Evolutionary conservation across 1,284 basidiomycete species (phyloP).

Genomic region (Xerocomus minutiporus): DNA sequence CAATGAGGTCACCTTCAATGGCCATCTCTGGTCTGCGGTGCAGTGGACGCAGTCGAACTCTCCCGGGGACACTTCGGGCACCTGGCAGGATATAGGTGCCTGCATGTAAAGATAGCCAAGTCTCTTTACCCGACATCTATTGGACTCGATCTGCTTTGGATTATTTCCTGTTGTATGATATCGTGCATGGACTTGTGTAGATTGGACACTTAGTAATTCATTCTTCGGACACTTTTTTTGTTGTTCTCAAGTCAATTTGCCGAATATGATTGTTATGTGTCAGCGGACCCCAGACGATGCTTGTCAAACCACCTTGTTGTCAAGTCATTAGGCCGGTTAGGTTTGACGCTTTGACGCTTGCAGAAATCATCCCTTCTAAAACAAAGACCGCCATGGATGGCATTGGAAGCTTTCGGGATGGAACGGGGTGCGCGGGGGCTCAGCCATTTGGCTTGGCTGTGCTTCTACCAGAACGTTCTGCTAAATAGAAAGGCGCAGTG

Average conservation of each 20-base stretch:
- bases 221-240: not conserved
- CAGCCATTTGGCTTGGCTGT: constrained; percentile 19
- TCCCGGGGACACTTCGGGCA: constrained; percentile 27
- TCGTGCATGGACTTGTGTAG: constrained; percentile 1
- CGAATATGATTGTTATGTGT: not conserved
- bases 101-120: constrained; percentile 9
- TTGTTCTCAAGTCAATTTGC: too few relatives aligned
- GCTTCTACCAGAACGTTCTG: not conserved
- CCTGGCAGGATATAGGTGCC: constrained; percentile 24
- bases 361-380: not conserved
- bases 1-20: constrained; percentile 12
- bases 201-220: not conserved
- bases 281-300: not conserved
- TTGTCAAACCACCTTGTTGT: too few relatives aligned
- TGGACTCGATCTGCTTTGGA: not conserved
- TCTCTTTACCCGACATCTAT: not conserved
- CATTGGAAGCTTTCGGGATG: not conserved
- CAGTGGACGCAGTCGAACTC: constrained; percentile 24
- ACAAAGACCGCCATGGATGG: not conserved
- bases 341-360: not conserved
- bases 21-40: constrained; percentile 20
- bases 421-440: constrained; percentile 19
- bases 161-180: not conserved
- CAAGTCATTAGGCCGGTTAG: too few relatives aligned
- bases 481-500: constrained; percentile 1